Evolutionary conservation across 2,329 filamentous ascomycete species (phyloP), one percentile per base, ranked within the genome.

Genomic region (Xylariaceae sp.): DNA sequence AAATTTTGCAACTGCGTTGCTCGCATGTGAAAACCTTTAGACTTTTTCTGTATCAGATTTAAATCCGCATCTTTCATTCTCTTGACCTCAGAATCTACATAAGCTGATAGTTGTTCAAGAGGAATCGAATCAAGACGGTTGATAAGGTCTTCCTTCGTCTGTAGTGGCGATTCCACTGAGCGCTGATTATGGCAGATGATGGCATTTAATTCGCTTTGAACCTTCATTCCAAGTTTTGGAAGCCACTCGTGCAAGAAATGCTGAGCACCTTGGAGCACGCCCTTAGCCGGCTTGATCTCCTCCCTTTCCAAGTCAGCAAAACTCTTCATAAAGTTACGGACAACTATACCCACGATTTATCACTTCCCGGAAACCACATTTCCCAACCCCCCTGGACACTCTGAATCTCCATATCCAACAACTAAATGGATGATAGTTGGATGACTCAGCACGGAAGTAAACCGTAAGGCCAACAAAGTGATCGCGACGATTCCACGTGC

Each of bases 281-380:
- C 37, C 26, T 41, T 17, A 17, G 48, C 48, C 17, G 48, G 48
- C 12, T 43, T 43, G 6, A 51, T 51, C 17, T 51, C 48, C 16
- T 34, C 12, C 23, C 36, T 43, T n/a, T 43, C 9, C 1, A 43
- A 51, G 36, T 51, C n/a, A 51, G 48, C 28, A 41, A 33, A 31
- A 23, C 11, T 12, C 24, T 17, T 17, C 11, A 9, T 21, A 43
- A 24, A n/a, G 33, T 12, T 4, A 23, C 34, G n/a, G 17, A 12
- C 34, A n/a, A 33, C 11, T 28, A 11, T 19, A 41, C 47, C 36
- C 23, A 50, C 47, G 28, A 40, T 14, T 8, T 23, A 31, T 41
- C 16, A 1, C 23, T 17, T 6, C n/a, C 47, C 31, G 47, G 47
- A 21, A 29, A 50, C 47, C 47, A 50, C 5, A 1, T 40, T 6